phyloP scores from a whole-genome alignment of 176 grass and related monocot genomes.

The Musa itinerans region DNA sequence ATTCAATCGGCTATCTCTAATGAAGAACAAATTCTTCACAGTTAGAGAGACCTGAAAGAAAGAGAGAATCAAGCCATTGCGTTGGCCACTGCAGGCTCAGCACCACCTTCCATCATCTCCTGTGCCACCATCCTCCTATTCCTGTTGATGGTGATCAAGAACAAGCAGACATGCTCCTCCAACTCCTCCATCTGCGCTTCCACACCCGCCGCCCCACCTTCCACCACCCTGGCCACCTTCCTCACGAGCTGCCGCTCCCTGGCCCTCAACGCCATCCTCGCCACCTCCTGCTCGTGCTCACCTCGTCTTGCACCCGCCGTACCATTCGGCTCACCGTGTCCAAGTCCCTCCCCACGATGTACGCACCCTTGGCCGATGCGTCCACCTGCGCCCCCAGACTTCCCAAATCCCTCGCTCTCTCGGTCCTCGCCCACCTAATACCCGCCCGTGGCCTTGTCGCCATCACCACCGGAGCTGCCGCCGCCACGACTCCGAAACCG shows the following conservation, averaged over 20 bases:
- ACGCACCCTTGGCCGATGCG: conserved; percentile 60
- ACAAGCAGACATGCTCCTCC: conserved; percentile 76
- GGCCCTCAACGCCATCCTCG: conserved; percentile 36
- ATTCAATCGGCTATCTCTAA: too few relatives aligned
- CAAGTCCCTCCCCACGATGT: conserved; percentile 67
- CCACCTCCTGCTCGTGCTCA: conserved; percentile 74
- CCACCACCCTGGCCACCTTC: conserved; percentile 22
- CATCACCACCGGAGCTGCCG: too few relatives aligned
- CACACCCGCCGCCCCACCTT: conserved; percentile 42
- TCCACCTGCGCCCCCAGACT: conserved; percentile 31
- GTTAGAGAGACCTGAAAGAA: too few relatives aligned
- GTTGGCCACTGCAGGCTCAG: not conserved
- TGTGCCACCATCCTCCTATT: conserved; percentile 51
- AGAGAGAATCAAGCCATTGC: not conserved
- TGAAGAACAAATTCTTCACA: too few relatives aligned
- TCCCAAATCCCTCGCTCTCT: not conserved
- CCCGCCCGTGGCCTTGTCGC: not conserved
- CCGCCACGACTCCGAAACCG: conserved; percentile 23
- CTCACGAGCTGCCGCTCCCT: conserved; percentile 10
- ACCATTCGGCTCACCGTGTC: conserved; percentile 84
- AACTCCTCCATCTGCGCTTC: conserved; percentile 54
- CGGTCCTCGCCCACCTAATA: not conserved
- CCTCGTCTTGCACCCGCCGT: conserved; percentile 62
- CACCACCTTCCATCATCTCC: not conserved
- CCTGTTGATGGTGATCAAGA: conserved; percentile 75